Conservation (phyloP, 2,329 filamentous ascomycete genomes). For the Epichloe sibirici region DNA sequence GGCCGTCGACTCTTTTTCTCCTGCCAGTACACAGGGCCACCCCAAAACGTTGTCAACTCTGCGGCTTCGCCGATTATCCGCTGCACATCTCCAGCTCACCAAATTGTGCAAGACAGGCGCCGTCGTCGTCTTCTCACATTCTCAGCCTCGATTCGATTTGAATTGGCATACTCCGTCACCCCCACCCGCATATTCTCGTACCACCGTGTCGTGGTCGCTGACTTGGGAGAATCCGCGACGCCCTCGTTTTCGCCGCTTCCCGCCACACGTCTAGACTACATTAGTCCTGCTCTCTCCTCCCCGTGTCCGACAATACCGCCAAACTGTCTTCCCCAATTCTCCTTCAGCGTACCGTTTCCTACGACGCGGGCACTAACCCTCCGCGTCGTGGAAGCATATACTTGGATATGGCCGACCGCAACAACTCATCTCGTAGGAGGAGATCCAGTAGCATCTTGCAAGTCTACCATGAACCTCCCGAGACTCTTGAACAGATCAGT, state of each 20-base stretch:
- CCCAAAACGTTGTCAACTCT: background rate
- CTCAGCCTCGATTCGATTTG: background rate
- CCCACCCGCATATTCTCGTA: background rate
- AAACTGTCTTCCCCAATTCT: slow-evolving; percentile 89
- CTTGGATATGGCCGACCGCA: slow-evolving; percentile 47
- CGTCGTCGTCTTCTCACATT: background rate
- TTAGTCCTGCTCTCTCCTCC: slow-evolving; percentile 7
- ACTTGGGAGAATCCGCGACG: slow-evolving; percentile 4
- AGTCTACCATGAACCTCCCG: slow-evolving; percentile 92
- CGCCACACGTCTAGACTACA: slow-evolving; percentile 3
- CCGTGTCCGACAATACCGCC: slow-evolving; percentile 56
- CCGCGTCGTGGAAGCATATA: slow-evolving; percentile 48
- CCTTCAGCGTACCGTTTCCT: slow-evolving; percentile 80
- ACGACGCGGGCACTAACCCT: slow-evolving; percentile 68
- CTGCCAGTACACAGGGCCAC: background rate
- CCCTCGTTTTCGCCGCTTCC: slow-evolving; percentile 4
- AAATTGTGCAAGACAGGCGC: background rate
- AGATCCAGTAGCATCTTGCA: slow-evolving; percentile 86
- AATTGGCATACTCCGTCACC: background rate
- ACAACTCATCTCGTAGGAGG: slow-evolving; percentile 65
- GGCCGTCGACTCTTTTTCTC: background rate
- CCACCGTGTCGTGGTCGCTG: background rate
- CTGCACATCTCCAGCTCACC: background rate
- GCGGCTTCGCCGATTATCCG: background rate
- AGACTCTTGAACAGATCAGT: slow-evolving; percentile 94